These are phyloP conservation scores for Davidsoniella virescens DNA, from an alignment of 2,329 filamentous ascomycete genomes.

Conservation along the genomic window DNA sequence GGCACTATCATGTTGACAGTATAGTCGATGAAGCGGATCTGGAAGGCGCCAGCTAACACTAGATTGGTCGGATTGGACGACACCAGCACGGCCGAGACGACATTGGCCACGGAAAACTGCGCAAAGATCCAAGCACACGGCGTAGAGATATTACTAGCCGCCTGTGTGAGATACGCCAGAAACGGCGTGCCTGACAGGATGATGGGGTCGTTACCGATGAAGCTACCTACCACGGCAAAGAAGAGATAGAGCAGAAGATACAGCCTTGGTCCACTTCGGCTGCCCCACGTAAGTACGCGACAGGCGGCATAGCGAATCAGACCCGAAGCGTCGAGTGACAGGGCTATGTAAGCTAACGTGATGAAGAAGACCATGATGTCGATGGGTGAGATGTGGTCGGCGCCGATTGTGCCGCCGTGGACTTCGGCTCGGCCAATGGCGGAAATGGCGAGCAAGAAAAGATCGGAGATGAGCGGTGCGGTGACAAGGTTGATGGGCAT, in stretches of 20 bases:
- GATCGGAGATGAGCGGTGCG: constrained; percentile 51
- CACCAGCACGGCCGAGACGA: constrained; percentile 58
- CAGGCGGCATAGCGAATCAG: constrained; percentile 55
- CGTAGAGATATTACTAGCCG: constrained; percentile 55
- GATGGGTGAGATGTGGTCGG: constrained; percentile 48
- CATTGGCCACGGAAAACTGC: constrained; percentile 58
- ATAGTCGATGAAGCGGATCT: constrained; percentile 56
- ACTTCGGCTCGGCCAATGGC: constrained; percentile 54
- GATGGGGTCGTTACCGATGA: constrained; percentile 61
- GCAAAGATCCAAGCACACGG: constrained; percentile 58
- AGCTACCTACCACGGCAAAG: constrained; percentile 50
- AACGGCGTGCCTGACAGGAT: constrained; percentile 61
- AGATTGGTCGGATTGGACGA: constrained; percentile 67
- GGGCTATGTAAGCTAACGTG: constrained; percentile 58
- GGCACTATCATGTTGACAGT: constrained; percentile 67
- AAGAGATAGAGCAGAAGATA: constrained; percentile 61
- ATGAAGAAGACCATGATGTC: constrained; percentile 65
- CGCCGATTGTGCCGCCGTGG: constrained; percentile 49
- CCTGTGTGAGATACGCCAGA: constrained; percentile 60
- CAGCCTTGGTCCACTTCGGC: constrained; percentile 47
- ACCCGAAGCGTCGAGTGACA: constrained; percentile 61
- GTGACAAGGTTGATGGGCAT: constrained; percentile 58
- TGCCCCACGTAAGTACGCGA: constrained; percentile 47
- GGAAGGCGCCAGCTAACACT: constrained; percentile 55
- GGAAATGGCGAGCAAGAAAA: constrained; percentile 52